Evolutionary conservation across 2,329 filamentous ascomycete species (phyloP), one percentile per base, ranked within the genome.

Genomic region (Thelonectria olida): DNA sequence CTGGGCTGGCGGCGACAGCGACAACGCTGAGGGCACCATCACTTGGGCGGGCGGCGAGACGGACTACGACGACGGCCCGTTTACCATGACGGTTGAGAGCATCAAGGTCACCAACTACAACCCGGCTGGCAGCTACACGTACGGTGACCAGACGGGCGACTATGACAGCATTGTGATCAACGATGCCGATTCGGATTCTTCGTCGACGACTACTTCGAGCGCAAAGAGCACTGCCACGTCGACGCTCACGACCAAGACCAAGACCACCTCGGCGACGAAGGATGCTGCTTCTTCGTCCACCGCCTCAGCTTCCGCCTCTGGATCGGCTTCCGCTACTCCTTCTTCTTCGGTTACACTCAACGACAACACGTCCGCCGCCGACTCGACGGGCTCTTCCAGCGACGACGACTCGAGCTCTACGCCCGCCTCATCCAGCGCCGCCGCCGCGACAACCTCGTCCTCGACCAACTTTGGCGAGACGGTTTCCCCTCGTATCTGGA

Each of bases 31-130:
- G 20, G 88, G 89, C 52, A 90, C 88, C 28, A 82, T 90, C 57
- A 73, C 85, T 57, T 92, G 90, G 90, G 89, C 90, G 42, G 89
- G 89, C 52, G 90, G 90, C 58, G 53, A 75, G 17, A 75, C 76
- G 3, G 66, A 76, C 50, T 79, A 68, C 34, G 25, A 17, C 45
- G 66, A 80, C 13, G 83, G 73, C 0, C 88, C 88, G 8, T 90
- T 83, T 75, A 85, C 82, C 64, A 90, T 90, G 87, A 83, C 80
- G 56, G 81, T 90, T 5, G 62, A 74, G 62, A 74, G 67, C 27
- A 54, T 74, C 58, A 79, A 84, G 72, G 80, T 80, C 12, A 78
- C 88, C 34, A 80, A 82, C 56, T 56, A 70, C 23, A 74, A 72
- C 63, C 72, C 72, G 1, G 65, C 58, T 9, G 53, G 59, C 31